Conservation (phyloP, 2,329 filamentous ascomycete genomes). For the Akanthomyces muscarius region DNA sequence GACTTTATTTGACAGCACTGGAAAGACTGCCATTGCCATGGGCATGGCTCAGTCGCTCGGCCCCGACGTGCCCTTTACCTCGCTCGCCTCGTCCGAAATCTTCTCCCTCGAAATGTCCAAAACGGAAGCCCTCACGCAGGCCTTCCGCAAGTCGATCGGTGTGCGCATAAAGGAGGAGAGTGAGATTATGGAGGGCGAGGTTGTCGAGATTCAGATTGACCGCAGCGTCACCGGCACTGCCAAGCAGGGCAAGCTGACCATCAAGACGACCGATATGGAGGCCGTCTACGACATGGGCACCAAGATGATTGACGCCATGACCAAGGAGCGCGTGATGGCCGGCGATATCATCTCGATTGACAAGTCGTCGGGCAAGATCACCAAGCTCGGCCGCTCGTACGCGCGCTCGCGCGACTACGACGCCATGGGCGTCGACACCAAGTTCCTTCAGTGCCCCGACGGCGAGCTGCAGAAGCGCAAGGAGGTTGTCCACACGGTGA, state of each 20-base stretch:
- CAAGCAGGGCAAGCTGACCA: conserved; percentile 98
- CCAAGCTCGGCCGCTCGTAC: conserved; percentile 91
- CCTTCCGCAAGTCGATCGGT: conserved; percentile 97
- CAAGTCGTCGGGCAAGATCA: conserved; percentile 97
- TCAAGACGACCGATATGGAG: conserved; percentile 99
- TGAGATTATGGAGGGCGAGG: conserved; percentile 98
- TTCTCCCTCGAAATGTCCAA: conserved; percentile 99
- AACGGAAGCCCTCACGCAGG: conserved; percentile 94
- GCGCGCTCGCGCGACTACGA: conserved; percentile 96
- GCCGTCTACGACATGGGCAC: conserved; percentile 99
- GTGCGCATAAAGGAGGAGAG: conserved; percentile 98
- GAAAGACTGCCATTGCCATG: conserved; percentile 98
- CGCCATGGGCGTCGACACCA: conserved; percentile 97
- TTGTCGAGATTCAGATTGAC: conserved; percentile 98
- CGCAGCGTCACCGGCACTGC: conserved; percentile 92
- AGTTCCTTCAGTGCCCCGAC: conserved; percentile 96
- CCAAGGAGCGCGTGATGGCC: conserved; percentile 97
- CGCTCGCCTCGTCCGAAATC: conserved; percentile 92
- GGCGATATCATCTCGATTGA: conserved; percentile 98
- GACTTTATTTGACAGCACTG: conserved; percentile 58
- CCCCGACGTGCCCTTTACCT: conserved; percentile 91
- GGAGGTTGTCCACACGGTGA: conserved; percentile 95
- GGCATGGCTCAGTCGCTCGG: conserved; percentile 97
- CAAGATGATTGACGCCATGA: conserved; percentile 99
- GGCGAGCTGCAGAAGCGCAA: conserved; percentile 96